Evolutionary conservation across 139 green algal genomes (phyloP), one percentile per base, ranked within the genome.

Genomic region (Ettlia oleoabundans): DNA sequence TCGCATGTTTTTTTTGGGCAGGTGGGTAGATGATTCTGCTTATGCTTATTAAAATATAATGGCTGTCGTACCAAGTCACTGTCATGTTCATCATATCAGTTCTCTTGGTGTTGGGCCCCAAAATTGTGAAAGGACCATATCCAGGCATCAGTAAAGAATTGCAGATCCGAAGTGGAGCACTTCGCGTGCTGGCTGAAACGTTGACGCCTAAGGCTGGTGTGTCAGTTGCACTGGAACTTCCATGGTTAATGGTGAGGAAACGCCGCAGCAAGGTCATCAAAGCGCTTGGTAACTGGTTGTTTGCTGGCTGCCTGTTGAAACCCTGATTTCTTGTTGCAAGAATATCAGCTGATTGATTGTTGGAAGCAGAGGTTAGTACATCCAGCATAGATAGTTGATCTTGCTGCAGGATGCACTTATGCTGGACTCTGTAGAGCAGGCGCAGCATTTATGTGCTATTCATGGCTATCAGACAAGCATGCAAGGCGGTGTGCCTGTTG

Each of bases 1-100:
- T 85, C 89, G 21, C 87, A 94, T 82, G 72, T 86, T 35, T 93
- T 92, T 86, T 93, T 92, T 81, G 70, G 40, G 35, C 78, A 78
- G 58, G 79, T 94, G 62, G 30, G 82, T 67, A 26, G 13, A 21
- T 43, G 70, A 3, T 15, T 42, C 6, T 63, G 19, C n/a, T n/a
- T n/a, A 24, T 10, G 64, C 32, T 71, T 42, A 18, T 5, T 71
- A 37, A 9, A 22, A 65, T n/a, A 15, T 5, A n/a, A n/a, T n/a
- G n/a, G n/a, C n/a, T n/a, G n/a, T 6, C 70, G 4, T 5, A n/a
- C 28, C 70, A 22, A 42, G 41, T 81, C 47, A n/a, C n/a, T 58
- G 47, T 15, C 88, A 84, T 80, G n/a, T n/a, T n/a, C n/a, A n/a
- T n/a, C n/a, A n/a, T n/a, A n/a, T n/a, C n/a, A n/a, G n/a, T n/a